These are phyloP conservation scores for Tolypocladium tropicale DNA, from an alignment of 2,329 filamentous ascomycete genomes.

Conservation along the genomic window DNA sequence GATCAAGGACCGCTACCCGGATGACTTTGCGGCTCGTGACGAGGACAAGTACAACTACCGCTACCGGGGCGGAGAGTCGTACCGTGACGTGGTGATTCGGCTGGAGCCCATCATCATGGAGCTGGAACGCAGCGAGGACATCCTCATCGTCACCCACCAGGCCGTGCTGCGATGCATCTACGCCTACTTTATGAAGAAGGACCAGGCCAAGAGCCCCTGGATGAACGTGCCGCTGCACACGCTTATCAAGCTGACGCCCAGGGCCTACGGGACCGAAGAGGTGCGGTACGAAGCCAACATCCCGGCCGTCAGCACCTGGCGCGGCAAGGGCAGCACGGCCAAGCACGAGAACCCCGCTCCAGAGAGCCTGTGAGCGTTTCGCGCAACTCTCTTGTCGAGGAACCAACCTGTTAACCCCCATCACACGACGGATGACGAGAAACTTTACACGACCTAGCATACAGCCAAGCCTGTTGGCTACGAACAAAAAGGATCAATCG, in stretches of 20 bases:
- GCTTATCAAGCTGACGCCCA: conserved; percentile 89
- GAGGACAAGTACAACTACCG: conserved; percentile 99
- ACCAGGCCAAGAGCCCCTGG: conserved; percentile 89
- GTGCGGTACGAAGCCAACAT: conserved; percentile 84
- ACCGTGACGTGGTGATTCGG: conserved; percentile 94
- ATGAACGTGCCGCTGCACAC: conserved; percentile 97
- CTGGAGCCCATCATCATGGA: conserved; percentile 99
- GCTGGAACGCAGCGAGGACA: conserved; percentile 88
- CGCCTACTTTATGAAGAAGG: conserved; percentile 97
- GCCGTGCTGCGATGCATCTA: conserved; percentile 96
- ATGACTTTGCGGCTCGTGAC: conserved; percentile 91
- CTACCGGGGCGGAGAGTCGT: conserved; percentile 89
- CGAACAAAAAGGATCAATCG: background rate
- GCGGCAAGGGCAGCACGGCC: conserved; percentile 84
- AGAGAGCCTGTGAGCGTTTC: conserved; percentile 18
- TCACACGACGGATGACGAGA: background rate
- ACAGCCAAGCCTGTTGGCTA: background rate
- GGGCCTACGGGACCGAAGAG: conserved; percentile 88
- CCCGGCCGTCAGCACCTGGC: conserved; percentile 90
- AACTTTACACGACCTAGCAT: background rate
- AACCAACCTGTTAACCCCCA: background rate
- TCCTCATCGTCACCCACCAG: conserved; percentile 96
- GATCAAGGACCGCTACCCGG: conserved; percentile 82
- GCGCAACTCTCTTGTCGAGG: background rate
- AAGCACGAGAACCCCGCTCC: conserved; percentile 63